These are phyloP conservation scores for Fusarium sp. DNA, from an alignment of 2,329 filamentous ascomycete species.

Conservation along the genomic window DNA sequence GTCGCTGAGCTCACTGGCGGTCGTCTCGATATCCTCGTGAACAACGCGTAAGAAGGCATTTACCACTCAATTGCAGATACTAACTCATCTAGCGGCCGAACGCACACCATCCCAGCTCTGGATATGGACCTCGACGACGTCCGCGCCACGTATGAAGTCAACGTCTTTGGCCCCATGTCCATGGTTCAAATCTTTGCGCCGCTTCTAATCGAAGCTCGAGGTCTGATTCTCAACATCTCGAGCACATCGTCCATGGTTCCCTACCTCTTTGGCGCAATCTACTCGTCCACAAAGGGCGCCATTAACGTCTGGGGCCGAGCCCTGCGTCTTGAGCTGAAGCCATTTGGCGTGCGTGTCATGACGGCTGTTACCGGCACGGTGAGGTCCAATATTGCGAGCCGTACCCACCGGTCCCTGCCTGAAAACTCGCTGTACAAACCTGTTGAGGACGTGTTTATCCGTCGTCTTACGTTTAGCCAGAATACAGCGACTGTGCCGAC, in stretches of 20 bases:
- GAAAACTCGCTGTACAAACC: constrained; percentile 59
- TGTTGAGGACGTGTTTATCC: constrained; percentile 57
- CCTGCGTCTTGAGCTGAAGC: constrained; percentile 63
- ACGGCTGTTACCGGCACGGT: constrained; percentile 66
- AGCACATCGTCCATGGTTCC: constrained; percentile 61
- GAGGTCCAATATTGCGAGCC: constrained; percentile 59
- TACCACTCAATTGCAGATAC: background rate
- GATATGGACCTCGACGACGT: constrained; percentile 64
- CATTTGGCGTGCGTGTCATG: constrained; percentile 67
- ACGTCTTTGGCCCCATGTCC: constrained; percentile 68
- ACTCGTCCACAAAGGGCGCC: constrained; percentile 67
- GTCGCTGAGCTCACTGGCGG: constrained; percentile 61
- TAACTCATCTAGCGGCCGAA: constrained; percentile 55
- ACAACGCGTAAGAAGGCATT: constrained; percentile 62
- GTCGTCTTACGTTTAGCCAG: constrained; percentile 61
- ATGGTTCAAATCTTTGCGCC: constrained; percentile 62
- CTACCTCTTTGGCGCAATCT: constrained; percentile 64
- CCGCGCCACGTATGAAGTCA: constrained; percentile 65
- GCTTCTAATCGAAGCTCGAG: constrained; percentile 60
- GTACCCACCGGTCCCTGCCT: constrained; percentile 55
- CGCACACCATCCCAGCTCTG: constrained; percentile 61
- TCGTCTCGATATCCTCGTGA: constrained; percentile 67
- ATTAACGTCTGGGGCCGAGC: constrained; percentile 64
- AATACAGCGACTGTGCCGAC: constrained; percentile 57
- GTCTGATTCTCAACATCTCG: constrained; percentile 66